These are phyloP conservation scores for Sporothrix luriei DNA, from an alignment of 2,329 filamentous ascomycete species.

Conservation along the genomic window DNA sequence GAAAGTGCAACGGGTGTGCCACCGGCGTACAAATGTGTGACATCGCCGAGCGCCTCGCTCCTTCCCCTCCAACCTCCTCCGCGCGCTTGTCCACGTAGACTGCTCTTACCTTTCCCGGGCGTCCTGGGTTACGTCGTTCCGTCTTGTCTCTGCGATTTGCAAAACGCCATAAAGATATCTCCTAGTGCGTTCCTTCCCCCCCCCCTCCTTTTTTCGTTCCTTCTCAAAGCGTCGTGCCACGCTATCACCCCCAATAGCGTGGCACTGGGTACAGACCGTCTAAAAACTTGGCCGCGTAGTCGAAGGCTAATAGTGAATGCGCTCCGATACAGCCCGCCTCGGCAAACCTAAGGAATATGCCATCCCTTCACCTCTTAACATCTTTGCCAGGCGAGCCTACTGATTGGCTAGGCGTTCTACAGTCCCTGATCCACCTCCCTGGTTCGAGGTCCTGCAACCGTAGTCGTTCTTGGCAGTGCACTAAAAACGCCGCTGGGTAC, in stretches of 20 bases:
- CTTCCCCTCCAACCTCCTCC: not conserved
- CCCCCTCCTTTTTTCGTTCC: not conserved
- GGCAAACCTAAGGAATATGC: conserved; percentile 10
- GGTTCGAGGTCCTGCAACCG: conserved; percentile 21
- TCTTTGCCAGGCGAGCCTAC: not conserved
- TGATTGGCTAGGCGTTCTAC: conserved; percentile 26
- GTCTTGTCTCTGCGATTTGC: conserved; percentile 12
- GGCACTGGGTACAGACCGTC: conserved; percentile 21
- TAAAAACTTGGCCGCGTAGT: not conserved
- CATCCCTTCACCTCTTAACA: not conserved
- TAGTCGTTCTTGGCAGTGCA: conserved; percentile 10
- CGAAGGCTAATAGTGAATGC: conserved; percentile 3
- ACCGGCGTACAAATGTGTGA: not conserved
- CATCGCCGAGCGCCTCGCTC: not conserved
- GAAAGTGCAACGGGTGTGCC: conserved; percentile 12
- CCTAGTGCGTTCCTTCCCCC: not conserved
- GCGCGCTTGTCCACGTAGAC: not conserved
- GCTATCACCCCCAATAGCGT: conserved; percentile 15
- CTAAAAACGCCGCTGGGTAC: conserved; percentile 13
- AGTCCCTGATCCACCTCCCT: conserved; percentile 22
- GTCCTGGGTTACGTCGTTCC: not conserved
- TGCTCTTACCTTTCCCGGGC: too few relatives aligned
- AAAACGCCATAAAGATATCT: conserved; percentile 4
- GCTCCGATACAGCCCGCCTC: conserved; percentile 28
- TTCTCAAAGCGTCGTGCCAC: conserved; percentile 1